phyloP scores from a whole-genome alignment of 306 rosid species.

The Myrica gale region DNA sequence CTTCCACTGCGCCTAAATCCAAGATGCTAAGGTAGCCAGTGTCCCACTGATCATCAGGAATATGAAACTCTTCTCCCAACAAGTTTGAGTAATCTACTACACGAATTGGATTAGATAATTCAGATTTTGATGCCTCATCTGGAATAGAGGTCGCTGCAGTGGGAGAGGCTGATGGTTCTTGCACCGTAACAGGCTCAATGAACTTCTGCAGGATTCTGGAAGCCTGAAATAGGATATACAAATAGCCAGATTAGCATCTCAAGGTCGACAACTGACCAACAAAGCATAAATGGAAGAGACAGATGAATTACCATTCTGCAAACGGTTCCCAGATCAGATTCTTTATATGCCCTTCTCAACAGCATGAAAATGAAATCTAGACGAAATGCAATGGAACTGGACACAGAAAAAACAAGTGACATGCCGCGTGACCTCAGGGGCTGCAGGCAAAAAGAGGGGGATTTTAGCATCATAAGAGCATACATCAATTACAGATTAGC shows the following conservation, averaged over 20 bases:
- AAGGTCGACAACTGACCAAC: slow-evolving; percentile 14
- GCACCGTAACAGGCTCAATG: slow-evolving; percentile 52
- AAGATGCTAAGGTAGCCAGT: slow-evolving; percentile 66
- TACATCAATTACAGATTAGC: background rate
- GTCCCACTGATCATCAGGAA: slow-evolving; percentile 76
- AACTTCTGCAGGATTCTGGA: slow-evolving; percentile 78
- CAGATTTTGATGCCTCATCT: slow-evolving; percentile 55
- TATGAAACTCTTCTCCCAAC: slow-evolving; percentile 79
- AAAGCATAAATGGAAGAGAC: slow-evolving; percentile 10
- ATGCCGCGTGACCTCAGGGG: slow-evolving; percentile 77
- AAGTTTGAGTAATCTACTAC: slow-evolving; percentile 68
- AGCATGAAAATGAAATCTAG: slow-evolving; percentile 74
- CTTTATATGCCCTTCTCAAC: slow-evolving; percentile 84
- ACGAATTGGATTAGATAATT: slow-evolving; percentile 44
- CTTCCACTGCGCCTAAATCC: slow-evolving; percentile 85
- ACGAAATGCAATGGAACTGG: slow-evolving; percentile 65
- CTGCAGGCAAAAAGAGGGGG: slow-evolving; percentile 43
- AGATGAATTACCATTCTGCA: slow-evolving; percentile 70
- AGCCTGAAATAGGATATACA: slow-evolving; percentile 52
- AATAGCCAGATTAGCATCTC: slow-evolving; percentile 23
- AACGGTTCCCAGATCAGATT: slow-evolving; percentile 70
- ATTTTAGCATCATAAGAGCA: background rate
- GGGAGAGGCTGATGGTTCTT: slow-evolving; percentile 49
- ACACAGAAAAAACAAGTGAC: slow-evolving; percentile 49
- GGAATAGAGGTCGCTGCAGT: slow-evolving; percentile 43